A percentile compares a stretch with the other conserved stretches of the same genome.
These are phyloP conservation scores for Aspergillus saccharolyticus DNA, from an alignment of 495 filamentous ascomycete genomes.

Conservation along the genomic window DNA sequence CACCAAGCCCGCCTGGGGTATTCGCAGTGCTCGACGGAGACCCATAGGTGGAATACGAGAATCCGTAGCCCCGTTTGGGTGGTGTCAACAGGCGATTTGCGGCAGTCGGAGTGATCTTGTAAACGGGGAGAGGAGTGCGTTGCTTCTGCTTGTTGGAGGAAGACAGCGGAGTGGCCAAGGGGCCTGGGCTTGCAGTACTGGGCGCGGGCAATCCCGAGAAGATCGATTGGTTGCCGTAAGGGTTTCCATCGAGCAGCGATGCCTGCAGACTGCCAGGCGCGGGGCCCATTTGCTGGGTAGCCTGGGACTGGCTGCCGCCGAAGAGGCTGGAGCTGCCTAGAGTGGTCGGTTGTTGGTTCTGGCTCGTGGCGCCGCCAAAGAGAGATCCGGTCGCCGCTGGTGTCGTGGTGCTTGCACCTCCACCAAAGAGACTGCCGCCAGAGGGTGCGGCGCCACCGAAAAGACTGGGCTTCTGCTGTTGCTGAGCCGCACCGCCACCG, in stretches of 20 bases:
- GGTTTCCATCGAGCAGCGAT: slow-evolving; percentile 68
- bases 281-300: slow-evolving; percentile 43
- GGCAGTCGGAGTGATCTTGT: slow-evolving; percentile 79
- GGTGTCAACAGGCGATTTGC: slow-evolving; percentile 76
- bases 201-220: slow-evolving; percentile 65
- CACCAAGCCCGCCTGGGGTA: slow-evolving; percentile 61
- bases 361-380: slow-evolving; percentile 57
- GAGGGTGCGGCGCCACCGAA: slow-evolving; percentile 33
- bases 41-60: slow-evolving; percentile 84
- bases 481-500: slow-evolving; percentile 36
- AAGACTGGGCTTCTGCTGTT: slow-evolving; percentile 33
- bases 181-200: slow-evolving; percentile 64
- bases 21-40: slow-evolving; percentile 69
- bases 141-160: slow-evolving; percentile 66
- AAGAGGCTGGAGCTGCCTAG: slow-evolving; percentile 57
- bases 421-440: slow-evolving; percentile 37
- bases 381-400: slow-evolving; percentile 49
- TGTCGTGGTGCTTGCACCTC: slow-evolving; percentile 23
- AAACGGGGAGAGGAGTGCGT: slow-evolving; percentile 73
- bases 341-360: slow-evolving; percentile 50
- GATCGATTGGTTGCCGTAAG: slow-evolving; percentile 78
- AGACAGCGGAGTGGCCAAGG: slow-evolving; percentile 81
- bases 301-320: slow-evolving; percentile 49
- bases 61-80: slow-evolving; percentile 75
- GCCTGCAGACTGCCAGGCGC: slow-evolving; percentile 63